phyloP scores from a whole-genome alignment of 83 land plant genomes.

The Picea abies region DNA sequence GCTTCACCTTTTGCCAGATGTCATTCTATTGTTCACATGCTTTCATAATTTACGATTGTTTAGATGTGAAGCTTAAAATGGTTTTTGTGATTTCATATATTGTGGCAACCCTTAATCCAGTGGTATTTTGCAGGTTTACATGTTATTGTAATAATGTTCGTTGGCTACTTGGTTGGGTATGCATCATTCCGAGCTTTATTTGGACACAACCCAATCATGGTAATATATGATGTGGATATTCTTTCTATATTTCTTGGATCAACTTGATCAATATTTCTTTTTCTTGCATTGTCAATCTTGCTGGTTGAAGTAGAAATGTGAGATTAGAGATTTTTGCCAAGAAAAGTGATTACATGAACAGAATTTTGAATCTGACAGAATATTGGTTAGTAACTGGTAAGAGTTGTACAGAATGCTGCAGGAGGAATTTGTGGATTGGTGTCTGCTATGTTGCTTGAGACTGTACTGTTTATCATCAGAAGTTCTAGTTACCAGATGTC shows the following conservation, averaged over 20 bases:
- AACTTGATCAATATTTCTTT: neutral
- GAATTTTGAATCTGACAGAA: neutral
- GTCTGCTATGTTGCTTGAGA: constrained; percentile 88
- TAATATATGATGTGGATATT: constrained; percentile 21
- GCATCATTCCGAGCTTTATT: constrained; percentile 85
- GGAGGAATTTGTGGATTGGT: constrained; percentile 90
- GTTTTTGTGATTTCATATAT: neutral
- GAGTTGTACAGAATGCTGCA: constrained; percentile 78
- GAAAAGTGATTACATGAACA: neutral
- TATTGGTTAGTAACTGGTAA: neutral
- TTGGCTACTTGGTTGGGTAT: constrained; percentile 86
- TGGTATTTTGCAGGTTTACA: constrained; percentile 71
- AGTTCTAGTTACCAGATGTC: constrained; percentile 37
- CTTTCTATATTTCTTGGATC: neutral
- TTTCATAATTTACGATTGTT: no score
- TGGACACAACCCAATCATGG: constrained; percentile 64
- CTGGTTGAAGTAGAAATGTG: neutral
- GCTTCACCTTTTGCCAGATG: no score
- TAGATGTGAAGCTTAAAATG: neutral
- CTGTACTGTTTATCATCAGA: constrained; percentile 81
- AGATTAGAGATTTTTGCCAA: neutral
- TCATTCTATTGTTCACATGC: no score
- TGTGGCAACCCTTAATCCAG: neutral
- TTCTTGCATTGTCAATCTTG: neutral
- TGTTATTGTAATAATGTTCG: constrained; percentile 85